Base-by-base conservation (phyloP, 148 eudicot genomes). In the Arbutus unedo region DNA sequence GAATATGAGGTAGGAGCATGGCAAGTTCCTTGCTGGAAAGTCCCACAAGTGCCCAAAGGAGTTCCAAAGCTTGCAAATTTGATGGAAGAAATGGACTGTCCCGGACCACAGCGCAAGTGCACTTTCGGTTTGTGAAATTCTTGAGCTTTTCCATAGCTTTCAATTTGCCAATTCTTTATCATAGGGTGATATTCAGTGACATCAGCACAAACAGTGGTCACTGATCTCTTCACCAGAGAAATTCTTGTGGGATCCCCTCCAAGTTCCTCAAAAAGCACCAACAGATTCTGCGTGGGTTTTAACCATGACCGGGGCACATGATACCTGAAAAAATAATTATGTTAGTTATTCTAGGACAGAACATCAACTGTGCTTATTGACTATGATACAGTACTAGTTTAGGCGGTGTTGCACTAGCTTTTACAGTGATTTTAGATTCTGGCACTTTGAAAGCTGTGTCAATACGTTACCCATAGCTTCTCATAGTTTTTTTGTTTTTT, bases 221-320 rank as follows among this genome's bases (percentile, higher is more conserved):
- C 84, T 51, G 93, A 82, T 91, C 99, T 88, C 83, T 92, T 96
- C 72, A 82, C 92, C 3, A 96, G 86, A 60, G 91, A 76, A 76
- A 96, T 90, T 75, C 75, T 91, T 45, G 91, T 87, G 64, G 96
- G 98, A 84, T 96, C 93, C 19, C 98, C 98, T 54, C 98, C 98
- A 64, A 91, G 92, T 84, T 96, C 98, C 86, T 96, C 98, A 81
- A 96, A 96, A 19, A 96, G 84, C 31, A 96, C 96, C 79, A 96
- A n/a, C 31, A 91, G 83, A 81, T 96, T 96, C 45, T 89, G 84
- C n/a, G 88, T 88, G 4, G 95, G 93, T 84, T 93, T 93, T 84
- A 94, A 83, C 99, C 99, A 96, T 21, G 99, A 92, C 57, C 98
- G 91, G 25, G 99, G 99, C 64, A 96, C 92, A 70, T 96, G 99